Base-by-base conservation (phyloP, 2,329 filamentous ascomycete species). In the Metarhizium humberi region DNA sequence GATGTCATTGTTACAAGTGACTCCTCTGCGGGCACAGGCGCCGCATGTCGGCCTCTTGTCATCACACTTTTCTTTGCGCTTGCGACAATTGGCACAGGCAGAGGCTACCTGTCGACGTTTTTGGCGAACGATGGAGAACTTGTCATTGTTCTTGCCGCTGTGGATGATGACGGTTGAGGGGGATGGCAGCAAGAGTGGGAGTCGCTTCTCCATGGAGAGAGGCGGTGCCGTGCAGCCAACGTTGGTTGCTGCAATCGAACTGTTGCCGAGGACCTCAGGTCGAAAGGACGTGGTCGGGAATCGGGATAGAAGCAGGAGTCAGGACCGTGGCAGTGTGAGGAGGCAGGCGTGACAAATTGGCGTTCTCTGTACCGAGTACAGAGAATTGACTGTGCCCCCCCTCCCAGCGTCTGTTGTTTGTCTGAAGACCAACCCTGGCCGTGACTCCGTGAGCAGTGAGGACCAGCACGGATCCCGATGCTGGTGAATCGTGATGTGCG, bases 41-140 rank as follows among this genome's bases (percentile, higher is more conserved):
- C 55, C 51, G 20, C 55, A 56, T 2, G 51, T 54, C 3, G 55
- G 55, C 10, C 55, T 29, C 55, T 47, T 51, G 42, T 56, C 55
- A 47, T 56, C 55, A 29, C 55, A 56, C 25, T 54, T 56, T 29
- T 56, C 51, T 46, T 56, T 56, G 48, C 55, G 55, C 34, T 13
- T 43, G 30, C 55, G 55, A 40, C 55, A 56, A 48, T 56, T 56
- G 36, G 20, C 40, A 18, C 55, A 56, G 18, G 55, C 55, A 2
- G 55, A 47, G 25, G 55, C 40, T 3, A 56, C 51, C 30, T 56
- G 55, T 10, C 51, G 55, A 43, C 55, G 55, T 34, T 54, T 56
- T n/a, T 56, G 47, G 38, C 55, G 55, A 30, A 25, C 36, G 30
- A n/a, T 25, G 1, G n/a, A 14, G 34, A 29, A 8, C 32, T 29